Conservation (phyloP, 2,329 filamentous ascomycete genomes). For the Didymellaceae sp. region DNA sequence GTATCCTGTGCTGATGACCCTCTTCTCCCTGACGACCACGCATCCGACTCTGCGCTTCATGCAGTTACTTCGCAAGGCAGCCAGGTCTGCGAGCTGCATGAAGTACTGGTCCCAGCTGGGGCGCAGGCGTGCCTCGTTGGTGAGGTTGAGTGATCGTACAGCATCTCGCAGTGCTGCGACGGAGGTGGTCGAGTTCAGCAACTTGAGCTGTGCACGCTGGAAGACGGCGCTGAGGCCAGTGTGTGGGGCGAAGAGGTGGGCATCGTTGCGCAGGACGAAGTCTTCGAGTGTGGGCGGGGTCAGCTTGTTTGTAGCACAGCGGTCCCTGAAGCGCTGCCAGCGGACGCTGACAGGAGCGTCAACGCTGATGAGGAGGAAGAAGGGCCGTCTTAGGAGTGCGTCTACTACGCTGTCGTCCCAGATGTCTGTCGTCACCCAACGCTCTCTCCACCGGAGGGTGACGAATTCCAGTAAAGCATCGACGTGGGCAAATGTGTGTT, state of each 20-base stretch:
- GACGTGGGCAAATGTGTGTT: constrained; percentile 56
- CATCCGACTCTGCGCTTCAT: constrained; percentile 98
- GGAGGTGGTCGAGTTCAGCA: constrained; percentile 82
- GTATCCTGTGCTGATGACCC: constrained; percentile 94
- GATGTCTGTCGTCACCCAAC: constrained; percentile 87
- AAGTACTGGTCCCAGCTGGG: constrained; percentile 98
- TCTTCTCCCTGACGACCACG: constrained; percentile 82
- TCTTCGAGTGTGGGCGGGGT: constrained; percentile 62
- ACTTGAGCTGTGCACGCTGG: constrained; percentile 79
- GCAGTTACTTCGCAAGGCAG: constrained; percentile 90
- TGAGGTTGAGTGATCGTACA: constrained; percentile 76
- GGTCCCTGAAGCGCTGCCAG: constrained; percentile 76
- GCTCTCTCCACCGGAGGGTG: constrained; percentile 80
- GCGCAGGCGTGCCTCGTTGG: constrained; percentile 78
- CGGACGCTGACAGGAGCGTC: constrained; percentile 87
- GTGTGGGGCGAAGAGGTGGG: constrained; percentile 72
- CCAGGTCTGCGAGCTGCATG: constrained; percentile 93
- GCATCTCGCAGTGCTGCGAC: constrained; percentile 74
- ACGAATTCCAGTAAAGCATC: constrained; percentile 81
- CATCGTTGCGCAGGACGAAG: constrained; percentile 71
- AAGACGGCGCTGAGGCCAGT: constrained; percentile 77
- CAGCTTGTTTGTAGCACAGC: constrained; percentile 58
- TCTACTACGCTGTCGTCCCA: constrained; percentile 76
- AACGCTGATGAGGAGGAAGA: constrained; percentile 90
- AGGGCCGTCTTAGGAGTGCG: constrained; percentile 77